Conservation (phyloP, 2,329 filamentous ascomycete species). For the Hypoxylon sp. region DNA sequence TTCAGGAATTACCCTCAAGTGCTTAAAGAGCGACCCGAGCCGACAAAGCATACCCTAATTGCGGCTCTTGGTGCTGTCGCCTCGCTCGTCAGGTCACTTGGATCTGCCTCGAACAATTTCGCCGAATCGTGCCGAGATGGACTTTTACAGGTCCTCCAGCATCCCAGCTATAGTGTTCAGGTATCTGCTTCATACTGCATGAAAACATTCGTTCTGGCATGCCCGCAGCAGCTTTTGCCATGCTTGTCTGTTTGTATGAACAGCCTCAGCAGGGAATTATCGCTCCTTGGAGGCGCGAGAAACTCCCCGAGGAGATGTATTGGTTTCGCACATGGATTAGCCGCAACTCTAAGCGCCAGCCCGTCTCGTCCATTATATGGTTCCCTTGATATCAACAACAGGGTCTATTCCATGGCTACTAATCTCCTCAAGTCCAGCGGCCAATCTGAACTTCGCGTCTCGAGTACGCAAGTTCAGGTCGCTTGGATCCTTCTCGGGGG, state of each 20-base stretch:
- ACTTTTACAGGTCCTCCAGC: conserved; percentile 88
- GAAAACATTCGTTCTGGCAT: conserved; percentile 88
- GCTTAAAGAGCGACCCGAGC: conserved; percentile 87
- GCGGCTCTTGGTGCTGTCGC: conserved; percentile 83
- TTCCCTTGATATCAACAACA: conserved; percentile 94
- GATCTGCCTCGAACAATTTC: conserved; percentile 83
- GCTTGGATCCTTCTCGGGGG: conserved; percentile 98
- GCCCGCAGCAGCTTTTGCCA: conserved; percentile 89
- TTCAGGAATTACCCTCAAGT: conserved; percentile 95
- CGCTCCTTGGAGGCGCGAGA: conserved; percentile 78
- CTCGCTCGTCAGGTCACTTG: conserved; percentile 82
- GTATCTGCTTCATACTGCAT: conserved; percentile 89
- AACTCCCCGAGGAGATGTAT: conserved; percentile 87
- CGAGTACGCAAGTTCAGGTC: conserved; percentile 95
- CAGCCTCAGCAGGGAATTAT: conserved; percentile 88
- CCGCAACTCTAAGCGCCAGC: conserved; percentile 90
- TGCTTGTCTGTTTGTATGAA: conserved; percentile 98
- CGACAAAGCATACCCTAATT: conserved; percentile 86
- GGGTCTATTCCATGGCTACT: conserved; percentile 91
- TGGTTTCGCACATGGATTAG: conserved; percentile 91
- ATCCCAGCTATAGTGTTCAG: conserved; percentile 96
- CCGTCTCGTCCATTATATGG: conserved; percentile 90
- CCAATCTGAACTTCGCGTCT: conserved; percentile 89
- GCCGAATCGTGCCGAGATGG: conserved; percentile 89
- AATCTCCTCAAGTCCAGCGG: conserved; percentile 92